phyloP scores from a whole-genome alignment of 2,329 filamentous ascomycete species.

The Talaromyces sp. region DNA sequence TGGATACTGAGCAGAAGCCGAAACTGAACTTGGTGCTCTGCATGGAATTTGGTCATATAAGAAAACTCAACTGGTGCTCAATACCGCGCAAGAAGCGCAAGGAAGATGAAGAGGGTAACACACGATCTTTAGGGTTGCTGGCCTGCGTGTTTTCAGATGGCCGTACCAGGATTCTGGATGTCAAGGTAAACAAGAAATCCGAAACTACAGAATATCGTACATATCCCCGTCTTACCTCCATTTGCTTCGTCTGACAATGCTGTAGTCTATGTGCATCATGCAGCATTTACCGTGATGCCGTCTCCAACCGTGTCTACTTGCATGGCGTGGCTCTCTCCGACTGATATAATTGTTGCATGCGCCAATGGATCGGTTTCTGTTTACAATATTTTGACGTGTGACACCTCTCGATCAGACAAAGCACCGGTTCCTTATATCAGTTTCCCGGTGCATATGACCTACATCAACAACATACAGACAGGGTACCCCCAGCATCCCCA shows the following conservation, averaged over 20 bases:
- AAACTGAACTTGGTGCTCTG: conserved; percentile 48
- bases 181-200: conserved; percentile 31
- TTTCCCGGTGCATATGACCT: conserved; percentile 29
- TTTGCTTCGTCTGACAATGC: not conserved
- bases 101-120: conserved; percentile 23
- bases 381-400: conserved; percentile 40
- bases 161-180: conserved; percentile 48
- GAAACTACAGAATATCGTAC: conserved; percentile 28
- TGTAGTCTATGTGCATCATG: conserved; percentile 38
- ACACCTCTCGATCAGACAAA: conserved; percentile 1
- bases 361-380: conserved; percentile 53
- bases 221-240: conserved; percentile 7
- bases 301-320: conserved; percentile 51
- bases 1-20: conserved; percentile 43
- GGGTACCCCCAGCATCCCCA: conserved; percentile 52
- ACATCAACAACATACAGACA: conserved; percentile 36
- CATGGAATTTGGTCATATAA: conserved; percentile 53
- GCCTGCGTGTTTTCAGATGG: conserved; percentile 57
- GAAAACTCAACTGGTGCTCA: conserved; percentile 54
- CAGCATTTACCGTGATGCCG: conserved; percentile 44
- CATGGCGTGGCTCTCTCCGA: conserved; percentile 53
- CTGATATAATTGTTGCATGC: conserved; percentile 50
- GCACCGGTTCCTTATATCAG: conserved; percentile 30
- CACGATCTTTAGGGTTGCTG: conserved; percentile 45
- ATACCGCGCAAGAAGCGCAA: conserved; percentile 29